phyloP scores from a whole-genome alignment of 352 stramenopile species.

The Globisporangium echinulatum region DNA sequence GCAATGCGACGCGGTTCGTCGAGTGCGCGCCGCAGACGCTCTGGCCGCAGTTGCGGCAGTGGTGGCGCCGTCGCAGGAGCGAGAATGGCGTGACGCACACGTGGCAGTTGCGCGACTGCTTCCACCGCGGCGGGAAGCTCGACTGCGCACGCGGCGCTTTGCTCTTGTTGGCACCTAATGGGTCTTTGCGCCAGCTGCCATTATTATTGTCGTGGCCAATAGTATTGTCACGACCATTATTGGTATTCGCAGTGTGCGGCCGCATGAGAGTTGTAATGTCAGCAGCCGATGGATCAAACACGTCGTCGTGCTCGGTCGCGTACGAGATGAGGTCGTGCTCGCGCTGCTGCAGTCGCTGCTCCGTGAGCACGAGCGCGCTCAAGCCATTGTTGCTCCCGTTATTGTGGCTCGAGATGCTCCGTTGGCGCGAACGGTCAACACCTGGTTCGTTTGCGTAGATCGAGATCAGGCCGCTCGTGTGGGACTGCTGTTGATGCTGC shows the following conservation, averaged over 20 bases:
- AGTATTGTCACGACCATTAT: too few relatives aligned
- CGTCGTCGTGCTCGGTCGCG: conserved; percentile 26
- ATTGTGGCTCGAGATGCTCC: conserved; percentile 16
- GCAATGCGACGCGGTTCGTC: conserved; percentile 70
- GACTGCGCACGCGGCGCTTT: conserved; percentile 30
- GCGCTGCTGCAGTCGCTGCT: conserved; percentile 54
- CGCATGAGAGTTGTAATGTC: background rate
- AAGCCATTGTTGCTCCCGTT: conserved; percentile 29
- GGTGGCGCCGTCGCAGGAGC: conserved; percentile 64
- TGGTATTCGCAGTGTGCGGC: too few relatives aligned
- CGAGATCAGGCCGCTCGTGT: conserved; percentile 23
- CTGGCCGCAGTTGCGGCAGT: conserved; percentile 78
- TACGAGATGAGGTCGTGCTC: conserved; percentile 61
- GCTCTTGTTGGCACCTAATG: background rate
- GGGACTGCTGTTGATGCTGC: conserved; percentile 2
- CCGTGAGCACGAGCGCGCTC: conserved; percentile 46
- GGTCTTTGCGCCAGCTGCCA: background rate
- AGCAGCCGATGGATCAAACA: conserved; percentile 12
- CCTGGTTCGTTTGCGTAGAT: conserved; percentile 26
- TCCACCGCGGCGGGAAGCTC: conserved; percentile 68
- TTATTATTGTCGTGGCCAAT: too few relatives aligned
- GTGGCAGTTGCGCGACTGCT: conserved; percentile 65
- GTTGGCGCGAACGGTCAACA: conserved; percentile 5
- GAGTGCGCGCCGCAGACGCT: conserved; percentile 71
- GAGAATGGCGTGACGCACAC: conserved; percentile 57